Base-by-base conservation (phyloP, 2,329 filamentous ascomycete genomes). In the Neopestalotiopsis clavispora region DNA sequence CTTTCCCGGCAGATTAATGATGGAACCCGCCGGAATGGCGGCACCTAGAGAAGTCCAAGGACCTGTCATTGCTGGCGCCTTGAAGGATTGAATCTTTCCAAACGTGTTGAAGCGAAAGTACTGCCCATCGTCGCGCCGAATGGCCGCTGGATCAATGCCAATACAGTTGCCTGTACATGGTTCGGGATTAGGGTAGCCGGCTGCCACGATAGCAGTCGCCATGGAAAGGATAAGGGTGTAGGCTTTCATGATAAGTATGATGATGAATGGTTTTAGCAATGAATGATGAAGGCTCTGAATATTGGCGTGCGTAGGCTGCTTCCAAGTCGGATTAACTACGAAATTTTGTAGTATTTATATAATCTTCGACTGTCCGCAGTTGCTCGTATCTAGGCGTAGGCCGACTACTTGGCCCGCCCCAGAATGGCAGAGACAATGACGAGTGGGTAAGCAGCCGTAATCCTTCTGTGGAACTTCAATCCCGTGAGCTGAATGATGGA, bases 31-130 rank as follows among this genome's bases (percentile, higher is more conserved):
- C 4, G 79, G 74, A 3, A 84, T 71, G 14, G 76, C 82, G 61
- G 77, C 76, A 2, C 82, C 82, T 61, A 77, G 60, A 62, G 80
- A 77, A 0, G 77, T 82, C 82, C 82, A 84, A 20, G 82, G 80
- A 0, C 82, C 82, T 30, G 75, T 75, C 38, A 84, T 72, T 45
- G 75, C 75, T 1, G 75, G 74, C 1, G 82, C 76, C 1, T 79
- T 81, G 30, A 80, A 78, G 17, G 83, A 79, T 20, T 79, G 78
- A 61, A 84, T 81, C 58, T 77, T 77, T 28, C 77, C 78, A 23
- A 78, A 78, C 4, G 82, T 84, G 40, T 79, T 80, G 73, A 84
- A 84, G 42, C 79, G 78, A 71, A 81, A 84, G 72, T 83, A 84
- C 17, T 74, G 78, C 3, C 81, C 80, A 72, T 84, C 82, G 12